Evolutionary conservation across 2,329 filamentous ascomycete genomes (phyloP).

Genomic region (Penicillium sp.): DNA sequence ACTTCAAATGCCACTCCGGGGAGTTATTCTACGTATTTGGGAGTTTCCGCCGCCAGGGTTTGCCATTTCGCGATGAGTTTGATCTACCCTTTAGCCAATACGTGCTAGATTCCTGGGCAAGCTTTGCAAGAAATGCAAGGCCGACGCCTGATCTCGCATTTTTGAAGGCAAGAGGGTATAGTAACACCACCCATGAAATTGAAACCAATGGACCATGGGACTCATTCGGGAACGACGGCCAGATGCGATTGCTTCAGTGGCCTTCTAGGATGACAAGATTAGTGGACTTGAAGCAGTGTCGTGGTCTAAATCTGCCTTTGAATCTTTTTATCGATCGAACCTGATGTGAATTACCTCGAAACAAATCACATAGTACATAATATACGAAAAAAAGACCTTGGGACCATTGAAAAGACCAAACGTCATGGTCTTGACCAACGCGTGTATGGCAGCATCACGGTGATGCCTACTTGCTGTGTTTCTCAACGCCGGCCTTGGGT

Average conservation of each 20-base stretch:
- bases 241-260: conserved; percentile 20
- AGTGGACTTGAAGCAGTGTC: conserved; percentile 18
- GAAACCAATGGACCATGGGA: conserved; percentile 11
- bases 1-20: conserved; percentile 58
- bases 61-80: conserved; percentile 20
- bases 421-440: too few relatives aligned
- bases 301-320: conserved; percentile 14
- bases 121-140: conserved; percentile 19
- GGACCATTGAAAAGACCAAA: too few relatives aligned
- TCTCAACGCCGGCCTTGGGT: too few relatives aligned
- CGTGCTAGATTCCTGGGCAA: conserved; percentile 27
- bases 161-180: conserved; percentile 20
- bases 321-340: neutral
- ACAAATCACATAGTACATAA: neutral
- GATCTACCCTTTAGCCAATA: conserved; percentile 26
- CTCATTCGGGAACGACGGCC: conserved; percentile 8
- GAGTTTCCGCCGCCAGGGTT: conserved; percentile 38
- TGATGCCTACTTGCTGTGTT: too few relatives aligned
- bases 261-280: conserved; percentile 15
- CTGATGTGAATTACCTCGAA: neutral
- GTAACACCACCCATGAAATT: conserved; percentile 15
- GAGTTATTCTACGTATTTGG: conserved; percentile 60
- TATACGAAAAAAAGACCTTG: too few relatives aligned
- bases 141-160: conserved; percentile 19
- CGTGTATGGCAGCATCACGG: too few relatives aligned